Percentiles rank a stretch among this genome's conserved stretches.
phyloP scores from a whole-genome alignment of 345 rosid species.

The Salix brachista region DNA sequence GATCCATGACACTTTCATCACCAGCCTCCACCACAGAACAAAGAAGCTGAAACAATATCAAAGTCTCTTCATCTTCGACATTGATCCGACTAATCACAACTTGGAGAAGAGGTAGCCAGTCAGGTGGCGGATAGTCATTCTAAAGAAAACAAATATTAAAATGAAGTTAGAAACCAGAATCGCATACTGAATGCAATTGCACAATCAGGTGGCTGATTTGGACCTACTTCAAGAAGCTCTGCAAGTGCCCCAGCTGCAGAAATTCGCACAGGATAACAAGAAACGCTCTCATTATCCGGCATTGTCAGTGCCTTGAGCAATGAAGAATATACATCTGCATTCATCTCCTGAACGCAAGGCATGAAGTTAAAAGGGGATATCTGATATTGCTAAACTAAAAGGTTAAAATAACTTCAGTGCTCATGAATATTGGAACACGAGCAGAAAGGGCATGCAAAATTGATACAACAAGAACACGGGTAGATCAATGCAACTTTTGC shows the following conservation, averaged over 20 bases:
- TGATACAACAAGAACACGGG: neutral
- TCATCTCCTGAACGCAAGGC: conserved; percentile 56
- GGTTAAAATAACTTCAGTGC: neutral
- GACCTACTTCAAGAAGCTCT: conserved; percentile 66
- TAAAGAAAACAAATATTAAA: conserved; percentile 30
- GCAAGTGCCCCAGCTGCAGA: conserved; percentile 76
- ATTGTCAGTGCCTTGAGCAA: conserved; percentile 70
- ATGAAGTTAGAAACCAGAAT: conserved; percentile 14
- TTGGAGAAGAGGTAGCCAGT: conserved; percentile 76
- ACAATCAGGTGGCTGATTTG: conserved; percentile 6
- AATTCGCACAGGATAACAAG: conserved; percentile 74
- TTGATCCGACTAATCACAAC: conserved; percentile 61
- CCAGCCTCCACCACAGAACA: conserved; percentile 61
- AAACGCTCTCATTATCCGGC: conserved; percentile 45
- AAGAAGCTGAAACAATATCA: conserved; percentile 64
- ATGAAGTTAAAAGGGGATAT: neutral
- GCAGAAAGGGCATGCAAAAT: conserved; percentile 3
- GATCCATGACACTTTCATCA: conserved; percentile 47
- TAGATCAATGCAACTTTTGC: conserved; percentile 5
- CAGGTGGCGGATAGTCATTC: conserved; percentile 76
- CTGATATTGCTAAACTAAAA: neutral
- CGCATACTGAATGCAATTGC: conserved; percentile 3
- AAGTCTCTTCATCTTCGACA: conserved; percentile 60
- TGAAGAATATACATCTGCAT: conserved; percentile 57
- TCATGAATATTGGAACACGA: conserved; percentile 4